Percentiles rank a stretch among this genome's conserved stretches.
phyloP scores from a whole-genome alignment of 192 early-diverging fungal species.

The Coemansia sp. region DNA sequence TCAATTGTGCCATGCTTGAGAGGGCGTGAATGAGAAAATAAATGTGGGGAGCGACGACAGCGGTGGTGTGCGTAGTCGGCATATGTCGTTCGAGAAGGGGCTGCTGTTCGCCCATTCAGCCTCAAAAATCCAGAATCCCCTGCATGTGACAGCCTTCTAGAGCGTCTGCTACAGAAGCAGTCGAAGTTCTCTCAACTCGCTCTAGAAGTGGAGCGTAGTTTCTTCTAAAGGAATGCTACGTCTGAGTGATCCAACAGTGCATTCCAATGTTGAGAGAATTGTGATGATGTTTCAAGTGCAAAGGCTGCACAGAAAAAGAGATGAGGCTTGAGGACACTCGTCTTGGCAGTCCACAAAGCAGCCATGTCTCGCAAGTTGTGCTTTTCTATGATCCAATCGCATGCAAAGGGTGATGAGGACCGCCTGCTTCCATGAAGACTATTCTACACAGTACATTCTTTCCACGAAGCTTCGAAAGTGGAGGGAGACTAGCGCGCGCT shows the following conservation, averaged over 20 bases:
- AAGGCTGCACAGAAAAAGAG: not conserved
- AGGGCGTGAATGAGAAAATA: not conserved
- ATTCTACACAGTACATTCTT: slow-evolving; percentile 21
- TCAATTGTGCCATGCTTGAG: not conserved
- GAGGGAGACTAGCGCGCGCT: not conserved
- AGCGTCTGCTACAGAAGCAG: not conserved
- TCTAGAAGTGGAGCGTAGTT: not conserved
- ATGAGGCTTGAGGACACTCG: not conserved
- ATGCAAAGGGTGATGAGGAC: slow-evolving; percentile 3
- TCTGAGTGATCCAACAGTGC: not conserved
- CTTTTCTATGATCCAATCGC: slow-evolving; percentile 8
- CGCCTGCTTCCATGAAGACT: slow-evolving; percentile 17
- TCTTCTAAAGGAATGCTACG: not conserved
- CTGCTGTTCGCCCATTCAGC: slow-evolving; percentile 3
- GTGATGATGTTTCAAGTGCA: not conserved
- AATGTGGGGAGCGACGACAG: not conserved
- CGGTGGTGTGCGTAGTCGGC: not conserved
- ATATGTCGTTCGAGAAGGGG: not conserved
- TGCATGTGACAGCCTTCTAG: not conserved
- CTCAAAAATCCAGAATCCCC: not conserved
- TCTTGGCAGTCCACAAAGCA: not conserved
- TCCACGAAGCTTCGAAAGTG: slow-evolving; percentile 3
- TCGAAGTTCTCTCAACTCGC: not conserved
- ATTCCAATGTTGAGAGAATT: not conserved
- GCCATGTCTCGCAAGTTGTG: slow-evolving; percentile 1